Evolutionary conservation across 1,284 basidiomycete species (phyloP), one percentile per base, ranked within the genome.

Genomic region (Cutaneotrichosporon dermatis): DNA sequence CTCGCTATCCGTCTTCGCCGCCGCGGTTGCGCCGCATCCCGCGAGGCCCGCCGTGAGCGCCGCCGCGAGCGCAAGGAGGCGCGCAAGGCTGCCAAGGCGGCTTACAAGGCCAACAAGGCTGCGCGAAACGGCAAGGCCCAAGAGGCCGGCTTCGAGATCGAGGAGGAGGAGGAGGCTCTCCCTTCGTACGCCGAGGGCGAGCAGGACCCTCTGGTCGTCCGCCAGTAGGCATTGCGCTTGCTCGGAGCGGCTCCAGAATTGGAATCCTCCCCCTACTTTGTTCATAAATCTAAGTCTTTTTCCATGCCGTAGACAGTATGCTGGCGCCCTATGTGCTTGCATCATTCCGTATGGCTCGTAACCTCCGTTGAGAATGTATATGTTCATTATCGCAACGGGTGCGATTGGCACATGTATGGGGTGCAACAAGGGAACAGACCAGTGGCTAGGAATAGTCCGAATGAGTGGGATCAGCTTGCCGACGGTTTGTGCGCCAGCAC

Each of bases 171-270:
- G 56, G 55, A 49, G 46, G 46, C 53, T 12, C 53, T 61, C 33
- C 60, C 60, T 2, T 57, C 55, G 40, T 52, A 58, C 56, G 53
- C 48, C 11, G 60, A 61, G 48, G 53, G 52, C 49, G 60, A 61
- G 60, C 57, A 46, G 4, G 60, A 61, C 56, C 39, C 52, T 2
- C 60, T 61, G 9, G 60, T 61, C 43, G 40, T n/a, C 12, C 59
- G 59, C 51, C 40, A 54, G 51, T 60, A 60, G 52, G 34, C 54
- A 35, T 44, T 12, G 49, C 57, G 25, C 25, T 25, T 25, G 25
- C 25, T 25, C 25, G 25, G 25, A 25, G 25, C 25, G 25, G 25
- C 25, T 25, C 25, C 25, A 25, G 25, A 25, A 25, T 25, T 25
- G 25, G 25, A 25, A 25, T 25, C 25, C 25, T 25, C 25, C 25